Base-by-base conservation (phyloP, 169 alveolate species). In the Perkinsus marinus region DNA sequence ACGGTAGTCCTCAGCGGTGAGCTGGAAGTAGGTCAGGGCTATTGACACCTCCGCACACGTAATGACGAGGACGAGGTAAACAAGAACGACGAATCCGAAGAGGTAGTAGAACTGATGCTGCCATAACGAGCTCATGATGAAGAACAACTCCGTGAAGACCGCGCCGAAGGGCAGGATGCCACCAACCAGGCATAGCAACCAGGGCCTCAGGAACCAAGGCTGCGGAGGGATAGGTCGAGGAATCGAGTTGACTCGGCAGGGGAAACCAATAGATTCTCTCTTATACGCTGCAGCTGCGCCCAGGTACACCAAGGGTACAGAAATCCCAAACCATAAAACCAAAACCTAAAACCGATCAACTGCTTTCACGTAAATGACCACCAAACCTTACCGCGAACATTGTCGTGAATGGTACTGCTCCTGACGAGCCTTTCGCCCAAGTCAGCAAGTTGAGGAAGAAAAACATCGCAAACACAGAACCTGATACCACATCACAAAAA, bases 151-250 rank as follows among this genome's bases (percentile, higher is more conserved):
- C 22, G 96, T 95, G 93, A 94, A 94, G 94, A 94, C 94, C 13
- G 95, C 93, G 22, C 96, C 96, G 90, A 96, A 96, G 36, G 96
- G 96, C 68, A 95, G 93, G 41, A 95, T 93, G 39, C 97, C 97
- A 30, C 96, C 97, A 36, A 96, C 93, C 68, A 95, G 68, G 43
- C 95, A 94, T 47, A 95, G 92, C 90, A 94, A 89, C 68, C 91
- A 79, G 47, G 96, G 94, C 43, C 94, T 92, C 93, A 95, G 94
- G 92, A 93, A 95, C 96, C 96, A 94, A 37, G 97, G 97, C 92
- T 95, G 97, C 47, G 93, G 93, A 22, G 96, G 97, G 38, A 97
- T 94, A 91, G 94, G 95, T 57, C 97, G 95, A 0, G 99, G 99
- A 43, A 97, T 95, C 92, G 94, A 95, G 93, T 96, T 95, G 41